phyloP scores from a whole-genome alignment of 148 eudicot genomes.

The Oxyria digyna region DNA sequence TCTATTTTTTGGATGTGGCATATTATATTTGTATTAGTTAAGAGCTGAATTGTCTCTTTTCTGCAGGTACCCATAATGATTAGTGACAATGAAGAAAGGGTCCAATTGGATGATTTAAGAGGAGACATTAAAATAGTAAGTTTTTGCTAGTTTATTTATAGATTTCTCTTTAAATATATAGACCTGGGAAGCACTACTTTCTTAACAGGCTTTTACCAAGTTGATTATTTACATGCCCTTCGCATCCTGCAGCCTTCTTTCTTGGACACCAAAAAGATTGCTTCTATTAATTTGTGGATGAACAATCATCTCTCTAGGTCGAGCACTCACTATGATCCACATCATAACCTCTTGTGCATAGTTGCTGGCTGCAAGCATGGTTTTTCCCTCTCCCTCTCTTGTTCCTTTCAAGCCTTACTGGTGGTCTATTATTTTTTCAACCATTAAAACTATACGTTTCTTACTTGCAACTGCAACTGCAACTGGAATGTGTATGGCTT shows the following conservation, averaged over 20 bases:
- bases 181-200: not conserved
- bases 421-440: not conserved
- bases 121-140: constrained; percentile 62
- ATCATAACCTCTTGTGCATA: constrained; percentile 74
- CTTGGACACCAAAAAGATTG: constrained; percentile 36
- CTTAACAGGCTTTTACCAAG: not conserved
- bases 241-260: constrained; percentile 48
- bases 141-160: constrained; percentile 3
- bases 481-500: constrained; percentile 4
- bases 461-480: not conserved
- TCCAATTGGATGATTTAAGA: constrained; percentile 47
- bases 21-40: not conserved
- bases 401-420: not conserved
- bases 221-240: constrained; percentile 4
- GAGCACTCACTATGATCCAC: constrained; percentile 96
- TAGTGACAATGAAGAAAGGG: constrained; percentile 54
- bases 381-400: constrained; percentile 9
- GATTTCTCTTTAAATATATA: not conserved
- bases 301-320: constrained; percentile 64
- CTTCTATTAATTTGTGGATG: constrained; percentile 94
- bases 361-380: constrained; percentile 82
- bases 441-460: not conserved
- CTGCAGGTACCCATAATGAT: constrained; percentile 68
- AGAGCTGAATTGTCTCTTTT: not conserved
- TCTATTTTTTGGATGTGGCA: not conserved